Conservation (phyloP, 73 alveolate genomes). For the Durusdinium trenchii region DNA sequence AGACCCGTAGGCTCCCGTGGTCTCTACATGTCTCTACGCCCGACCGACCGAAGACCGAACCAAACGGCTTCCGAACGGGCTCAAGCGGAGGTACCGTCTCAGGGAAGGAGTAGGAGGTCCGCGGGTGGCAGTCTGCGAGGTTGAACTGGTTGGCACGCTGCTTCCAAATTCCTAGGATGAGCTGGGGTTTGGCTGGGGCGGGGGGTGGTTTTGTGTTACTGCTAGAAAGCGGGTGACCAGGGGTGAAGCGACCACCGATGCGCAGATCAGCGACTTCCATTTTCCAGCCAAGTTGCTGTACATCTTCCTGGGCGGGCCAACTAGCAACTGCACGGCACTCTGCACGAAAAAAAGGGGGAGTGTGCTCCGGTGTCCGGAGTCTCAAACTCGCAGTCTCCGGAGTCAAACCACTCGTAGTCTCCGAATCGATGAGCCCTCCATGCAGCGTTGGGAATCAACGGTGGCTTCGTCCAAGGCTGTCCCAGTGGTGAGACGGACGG, state of each 20-base stretch:
- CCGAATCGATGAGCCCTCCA: too few relatives aligned
- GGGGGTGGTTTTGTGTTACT: not conserved
- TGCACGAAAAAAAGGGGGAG: not conserved
- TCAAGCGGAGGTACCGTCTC: not conserved
- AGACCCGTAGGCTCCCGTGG: too few relatives aligned
- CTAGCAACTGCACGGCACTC: not conserved
- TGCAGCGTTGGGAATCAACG: too few relatives aligned
- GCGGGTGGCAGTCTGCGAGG: slow-evolving; percentile 19
- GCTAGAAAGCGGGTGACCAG: not conserved
- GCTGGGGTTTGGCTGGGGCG: not conserved
- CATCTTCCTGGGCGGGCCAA: slow-evolving; percentile 31
- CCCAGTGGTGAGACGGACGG: too few relatives aligned
- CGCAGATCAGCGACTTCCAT: not conserved
- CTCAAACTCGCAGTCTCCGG: too few relatives aligned
- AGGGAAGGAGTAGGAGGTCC: slow-evolving; percentile 14
- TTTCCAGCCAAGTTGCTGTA: slow-evolving; percentile 24
- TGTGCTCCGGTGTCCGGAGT: too few relatives aligned
- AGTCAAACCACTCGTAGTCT: too few relatives aligned
- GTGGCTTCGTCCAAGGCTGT: too few relatives aligned
- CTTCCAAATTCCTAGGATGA: slow-evolving; percentile 6
- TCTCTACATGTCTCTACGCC: too few relatives aligned
- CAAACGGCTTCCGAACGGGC: not conserved
- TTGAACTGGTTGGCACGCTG: not conserved
- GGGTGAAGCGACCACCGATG: not conserved
- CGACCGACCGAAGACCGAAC: too few relatives aligned